Base-by-base conservation (phyloP, 208 protist species). In the Wallacemonas sp. region DNA sequence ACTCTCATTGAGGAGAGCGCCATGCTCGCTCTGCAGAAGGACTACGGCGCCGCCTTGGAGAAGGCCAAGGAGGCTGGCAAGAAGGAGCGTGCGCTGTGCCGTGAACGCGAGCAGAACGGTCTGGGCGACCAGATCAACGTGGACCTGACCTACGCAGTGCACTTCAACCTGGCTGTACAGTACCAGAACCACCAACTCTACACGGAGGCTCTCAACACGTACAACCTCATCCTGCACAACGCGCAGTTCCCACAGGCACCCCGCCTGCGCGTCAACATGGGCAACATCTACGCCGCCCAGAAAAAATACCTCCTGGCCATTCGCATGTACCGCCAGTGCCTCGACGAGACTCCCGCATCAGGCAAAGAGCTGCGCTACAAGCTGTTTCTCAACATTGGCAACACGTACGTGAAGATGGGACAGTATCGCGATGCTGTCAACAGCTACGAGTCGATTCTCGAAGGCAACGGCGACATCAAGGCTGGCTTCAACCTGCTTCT, bases 281-380 rank as follows among this genome's bases (percentile, higher is more conserved):
- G 98, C 64, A 99, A 99, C 91, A 98, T 99, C 54, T 98, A 98
- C 79, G 97, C 92, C 50, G 90, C 95, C 38, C 93, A 98, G 83
- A 90, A 97, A 57, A 97, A 98, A 66, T 98, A 98, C 75, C 76
- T 94, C 13, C 69, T 95, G 13, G 97, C 98, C 21, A 98, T 98
- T 68, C 98, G 98, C 83, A 98, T 98, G 96, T 98, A 97, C 83
- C 85, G 90, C 64, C 97, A 95, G 80, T 91, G 95, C 50, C 81
- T 99, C 9, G 98, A 99, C 71, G 93, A 98, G 73, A 95, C 98
- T 44, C 85, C 87, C 15, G 66, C 71, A 0, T 82, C 93, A 19
- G 88, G 85, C 22, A 95, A 93, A 67, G 94, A 98, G 48, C 73
- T 98, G 21, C 79, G 95, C 54, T 97, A 94, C 75, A 94, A 94